phyloP scores from a whole-genome alignment of 345 rosid genomes.

The Laguncularia racemosa region DNA sequence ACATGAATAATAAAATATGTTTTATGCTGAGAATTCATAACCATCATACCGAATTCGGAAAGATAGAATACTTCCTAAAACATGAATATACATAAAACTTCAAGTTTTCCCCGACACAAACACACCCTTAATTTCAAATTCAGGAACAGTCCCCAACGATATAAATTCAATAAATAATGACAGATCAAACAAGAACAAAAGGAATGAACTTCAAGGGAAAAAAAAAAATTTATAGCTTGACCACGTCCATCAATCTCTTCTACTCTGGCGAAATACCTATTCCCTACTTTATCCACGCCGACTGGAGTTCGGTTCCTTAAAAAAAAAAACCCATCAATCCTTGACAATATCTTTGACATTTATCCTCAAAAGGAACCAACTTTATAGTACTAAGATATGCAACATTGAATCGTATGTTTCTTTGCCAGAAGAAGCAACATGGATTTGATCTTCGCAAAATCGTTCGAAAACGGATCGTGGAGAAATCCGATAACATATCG shows the following conservation, averaged over 20 bases:
- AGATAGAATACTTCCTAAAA: no score
- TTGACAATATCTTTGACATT: constrained; percentile 73
- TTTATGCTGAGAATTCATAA: no score
- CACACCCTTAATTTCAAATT: background rate
- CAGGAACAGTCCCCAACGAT: no score
- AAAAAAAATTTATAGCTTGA: constrained; percentile 18
- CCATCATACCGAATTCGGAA: no score
- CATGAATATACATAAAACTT: no score
- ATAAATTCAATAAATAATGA: background rate
- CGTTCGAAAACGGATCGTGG: no score
- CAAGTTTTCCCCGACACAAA: background rate
- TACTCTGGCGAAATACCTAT: constrained; percentile 62
- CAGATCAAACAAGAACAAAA: background rate
- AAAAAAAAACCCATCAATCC: constrained; percentile 59
- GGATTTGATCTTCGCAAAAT: no score
- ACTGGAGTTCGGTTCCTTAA: constrained; percentile 40
- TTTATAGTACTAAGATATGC: no score
- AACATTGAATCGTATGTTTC: no score
- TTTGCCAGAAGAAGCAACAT: no score
- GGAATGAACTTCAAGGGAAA: background rate
- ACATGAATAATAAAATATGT: no score
- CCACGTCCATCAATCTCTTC: constrained; percentile 87
- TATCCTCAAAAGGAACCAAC: constrained; percentile 1
- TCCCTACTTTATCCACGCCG: constrained; percentile 74
- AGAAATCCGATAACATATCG: no score